These are phyloP conservation scores for Hypseocharis bilobata DNA, from an alignment of 441 rosid genomes.

Conservation along the genomic window DNA sequence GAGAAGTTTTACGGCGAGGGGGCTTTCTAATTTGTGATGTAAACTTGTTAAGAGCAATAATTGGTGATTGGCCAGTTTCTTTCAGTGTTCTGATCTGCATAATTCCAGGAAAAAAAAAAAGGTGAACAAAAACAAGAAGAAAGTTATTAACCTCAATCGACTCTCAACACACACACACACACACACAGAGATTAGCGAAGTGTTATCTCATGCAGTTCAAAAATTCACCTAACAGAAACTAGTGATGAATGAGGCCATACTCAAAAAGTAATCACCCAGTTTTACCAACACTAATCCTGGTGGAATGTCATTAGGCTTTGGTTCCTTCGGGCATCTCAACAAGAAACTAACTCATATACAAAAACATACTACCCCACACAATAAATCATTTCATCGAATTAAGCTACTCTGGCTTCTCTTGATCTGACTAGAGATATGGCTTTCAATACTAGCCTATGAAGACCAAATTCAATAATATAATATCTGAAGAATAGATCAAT, in stretches of 20 bases:
- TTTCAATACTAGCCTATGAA: neutral
- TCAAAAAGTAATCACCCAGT: neutral
- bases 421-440: neutral
- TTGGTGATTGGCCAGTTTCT: conserved; percentile 40
- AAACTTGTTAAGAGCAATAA: conserved; percentile 44
- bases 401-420: neutral
- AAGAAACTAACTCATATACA: neutral
- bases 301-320: neutral
- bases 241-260: neutral
- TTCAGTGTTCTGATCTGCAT: conserved; percentile 53
- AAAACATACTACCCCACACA: neutral
- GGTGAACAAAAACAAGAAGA: neutral
- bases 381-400: neutral
- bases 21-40: conserved; percentile 71
- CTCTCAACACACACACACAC: too few species aligned
- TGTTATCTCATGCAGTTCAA: too few species aligned
- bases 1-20: conserved; percentile 60
- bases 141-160: neutral
- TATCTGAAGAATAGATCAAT: neutral
- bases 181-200: too few species aligned
- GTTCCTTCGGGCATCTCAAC: neutral
- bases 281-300: neutral
- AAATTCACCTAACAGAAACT: neutral
- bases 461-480: neutral
- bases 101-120: conserved; percentile 13